Evolutionary conservation across 176 grass and related monocot species (phyloP), one percentile per base, ranked within the genome.

Genomic region (Avena sativa): DNA sequence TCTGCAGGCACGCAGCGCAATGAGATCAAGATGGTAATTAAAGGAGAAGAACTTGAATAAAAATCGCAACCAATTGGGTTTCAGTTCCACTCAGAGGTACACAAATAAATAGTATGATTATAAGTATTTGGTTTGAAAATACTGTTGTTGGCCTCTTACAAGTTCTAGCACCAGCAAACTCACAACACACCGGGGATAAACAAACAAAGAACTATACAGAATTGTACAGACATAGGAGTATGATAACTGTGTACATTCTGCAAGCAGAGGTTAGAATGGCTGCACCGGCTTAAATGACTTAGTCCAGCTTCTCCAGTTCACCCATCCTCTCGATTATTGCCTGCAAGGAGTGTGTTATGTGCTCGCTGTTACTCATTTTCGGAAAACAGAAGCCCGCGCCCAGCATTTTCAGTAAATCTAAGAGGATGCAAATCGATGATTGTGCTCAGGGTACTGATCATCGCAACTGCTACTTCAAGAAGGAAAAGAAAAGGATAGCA

Each of bases 261-360:
- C 25, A 53, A n/a, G 32, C 12, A 10, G 19, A 82, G 30, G 12
- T 52, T n/a, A 47, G 69, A 76, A 64, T 19, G 83, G 5, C 32
- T 20, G 10, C 11, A 36, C 74, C 38, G 6, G 82, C 4, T n/a
- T n/a, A 20, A 8, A 17, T 57, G 19, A 57, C 76, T 91, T 85
- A 91, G 32, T 91, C 90, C 62, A 91, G 78, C 86, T 91, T 91
- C 78, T 91, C 90, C 60, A 91, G 82, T 63, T 91, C 90, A 5
- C 90, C 86, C 90, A 91, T 91, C 74, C 90, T 88, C 78, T 91
- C 86, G 81, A 91, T 91, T 34, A 91, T 91, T 88, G 90, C 90
- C 90, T 91, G 82, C 61, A 44, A 85, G 59, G 21, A 79, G 5
- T 47, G 3, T 81, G 62, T 9, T 17, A 56, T 32, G 47, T 34